phyloP scores from a whole-genome alignment of 2,329 filamentous ascomycete genomes.

The Albifimbria verrucaria region DNA sequence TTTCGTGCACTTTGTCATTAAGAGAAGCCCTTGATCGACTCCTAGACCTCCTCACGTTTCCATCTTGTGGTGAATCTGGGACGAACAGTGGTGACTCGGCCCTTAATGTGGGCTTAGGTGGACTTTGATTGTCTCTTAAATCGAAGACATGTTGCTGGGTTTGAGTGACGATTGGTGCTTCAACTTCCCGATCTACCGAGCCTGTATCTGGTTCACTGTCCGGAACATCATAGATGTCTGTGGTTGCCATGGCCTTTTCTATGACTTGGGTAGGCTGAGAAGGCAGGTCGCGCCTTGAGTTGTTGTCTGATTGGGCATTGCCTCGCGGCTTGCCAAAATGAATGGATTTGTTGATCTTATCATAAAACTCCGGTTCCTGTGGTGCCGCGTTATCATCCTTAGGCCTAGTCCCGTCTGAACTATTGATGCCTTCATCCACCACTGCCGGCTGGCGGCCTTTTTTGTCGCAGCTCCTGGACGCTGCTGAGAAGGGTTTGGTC shows the following conservation, averaged over 20 bases:
- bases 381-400: slow-evolving; percentile 10
- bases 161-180: too few relatives aligned
- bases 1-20: slow-evolving; percentile 2
- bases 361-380: slow-evolving; percentile 5
- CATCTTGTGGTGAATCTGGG: too few relatives aligned
- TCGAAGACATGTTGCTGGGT: neutral
- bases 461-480: too few relatives aligned
- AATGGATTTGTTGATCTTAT: slow-evolving; percentile 12
- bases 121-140: neutral
- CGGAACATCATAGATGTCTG: neutral
- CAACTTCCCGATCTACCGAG: neutral
- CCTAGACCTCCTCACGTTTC: neutral
- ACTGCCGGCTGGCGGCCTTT: too few relatives aligned
- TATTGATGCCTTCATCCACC: too few relatives aligned
- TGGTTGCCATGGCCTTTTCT: neutral
- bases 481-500: too few relatives aligned
- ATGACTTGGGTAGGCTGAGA: neutral
- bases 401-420: too few relatives aligned
- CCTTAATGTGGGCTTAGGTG: neutral
- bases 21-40: slow-evolving; percentile 11
- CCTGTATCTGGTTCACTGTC: neutral
- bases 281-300: neutral
- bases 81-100: neutral
- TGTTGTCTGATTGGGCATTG: too few relatives aligned
- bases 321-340: too few relatives aligned